Evolutionary conservation across 2,329 filamentous ascomycete genomes (phyloP).

Genomic region (Dryadomyces quercivorus): DNA sequence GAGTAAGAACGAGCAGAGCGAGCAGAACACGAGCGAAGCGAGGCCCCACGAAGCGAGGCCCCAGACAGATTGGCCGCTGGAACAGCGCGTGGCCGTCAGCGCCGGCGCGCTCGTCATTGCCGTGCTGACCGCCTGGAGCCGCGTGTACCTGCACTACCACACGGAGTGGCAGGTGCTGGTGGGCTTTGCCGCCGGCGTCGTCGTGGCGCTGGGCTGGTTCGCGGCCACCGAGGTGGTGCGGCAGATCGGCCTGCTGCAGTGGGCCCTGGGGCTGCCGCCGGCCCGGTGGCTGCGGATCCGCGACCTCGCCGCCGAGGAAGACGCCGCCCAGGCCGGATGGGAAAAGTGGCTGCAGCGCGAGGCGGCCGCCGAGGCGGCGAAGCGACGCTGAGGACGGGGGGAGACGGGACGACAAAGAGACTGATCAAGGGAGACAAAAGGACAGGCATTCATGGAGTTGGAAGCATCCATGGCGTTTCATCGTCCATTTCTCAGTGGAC

Average conservation of each 20-base stretch:
- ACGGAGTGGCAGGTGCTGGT: slow-evolving; percentile 78
- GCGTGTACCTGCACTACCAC: slow-evolving; percentile 89
- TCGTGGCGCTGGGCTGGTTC: slow-evolving; percentile 73
- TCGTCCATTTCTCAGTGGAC: too few species aligned
- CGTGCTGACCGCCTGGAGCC: slow-evolving; percentile 61
- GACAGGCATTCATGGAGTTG: not conserved
- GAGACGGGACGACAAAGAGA: not conserved
- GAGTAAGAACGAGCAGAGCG: not conserved
- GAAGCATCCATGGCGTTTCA: too few species aligned
- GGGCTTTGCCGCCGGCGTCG: slow-evolving; percentile 57
- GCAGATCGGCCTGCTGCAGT: slow-evolving; percentile 55
- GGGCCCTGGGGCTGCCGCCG: slow-evolving; percentile 55
- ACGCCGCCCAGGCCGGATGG: slow-evolving; percentile 86
- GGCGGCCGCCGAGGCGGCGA: slow-evolving; percentile 20
- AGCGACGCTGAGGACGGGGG: slow-evolving; percentile 18
- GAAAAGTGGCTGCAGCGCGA: slow-evolving; percentile 66
- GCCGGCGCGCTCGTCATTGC: slow-evolving; percentile 49
- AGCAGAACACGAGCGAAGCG: not conserved
- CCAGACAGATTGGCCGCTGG: slow-evolving; percentile 36
- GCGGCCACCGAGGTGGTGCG: slow-evolving; percentile 53
- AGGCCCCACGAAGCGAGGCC: not conserved
- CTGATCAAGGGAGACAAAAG: not conserved
- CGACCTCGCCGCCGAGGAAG: slow-evolving; percentile 78
- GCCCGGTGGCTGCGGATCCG: slow-evolving; percentile 59
- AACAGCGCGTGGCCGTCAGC: slow-evolving; percentile 44